A percentile compares a stretch with the other conserved stretches of the same genome.
Evolutionary conservation across 73 alveolate genomes (phyloP).

Genomic region (Strombidium stylifer): DNA sequence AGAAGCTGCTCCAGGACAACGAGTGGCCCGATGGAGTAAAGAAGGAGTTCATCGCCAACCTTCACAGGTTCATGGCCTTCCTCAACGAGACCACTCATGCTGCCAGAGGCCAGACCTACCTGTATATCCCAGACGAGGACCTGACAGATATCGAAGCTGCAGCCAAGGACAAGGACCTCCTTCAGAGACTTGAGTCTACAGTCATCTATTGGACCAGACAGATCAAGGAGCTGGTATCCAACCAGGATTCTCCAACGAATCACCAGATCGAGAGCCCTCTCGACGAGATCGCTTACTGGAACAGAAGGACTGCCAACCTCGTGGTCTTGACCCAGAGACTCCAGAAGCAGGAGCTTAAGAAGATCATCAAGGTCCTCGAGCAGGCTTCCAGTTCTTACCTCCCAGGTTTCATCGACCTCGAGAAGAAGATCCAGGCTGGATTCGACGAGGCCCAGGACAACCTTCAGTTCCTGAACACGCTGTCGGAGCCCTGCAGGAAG

Average conservation of each 20-base stretch:
- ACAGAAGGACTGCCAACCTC: constrained; percentile 76
- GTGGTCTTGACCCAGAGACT: constrained; percentile 70
- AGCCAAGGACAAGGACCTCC: constrained; percentile 96
- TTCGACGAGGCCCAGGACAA: constrained; percentile 84
- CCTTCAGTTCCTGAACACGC: constrained; percentile 71
- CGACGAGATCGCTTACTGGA: constrained; percentile 90
- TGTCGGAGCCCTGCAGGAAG: constrained; percentile 83
- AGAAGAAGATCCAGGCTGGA: constrained; percentile 79
- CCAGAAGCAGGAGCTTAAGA: constrained; percentile 83
- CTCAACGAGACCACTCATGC: constrained; percentile 92
- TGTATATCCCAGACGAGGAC: constrained; percentile 97
- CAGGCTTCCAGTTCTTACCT: constrained; percentile 83
- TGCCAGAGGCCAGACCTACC: constrained; percentile 89
- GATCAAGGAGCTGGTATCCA: constrained; percentile 95
- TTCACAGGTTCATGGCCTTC: constrained; percentile 97
- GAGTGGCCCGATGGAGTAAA: constrained; percentile 99
- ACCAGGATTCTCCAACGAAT: constrained; percentile 88
- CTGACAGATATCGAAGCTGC: constrained; percentile 93
- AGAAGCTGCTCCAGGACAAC: constrained; percentile 77
- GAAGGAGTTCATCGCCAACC: constrained; percentile 95
- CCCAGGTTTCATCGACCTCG: constrained; percentile 71
- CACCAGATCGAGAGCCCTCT: constrained; percentile 85
- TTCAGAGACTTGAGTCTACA: constrained; percentile 95
- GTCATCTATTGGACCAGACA: constrained; percentile 98
- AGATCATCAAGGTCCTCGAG: constrained; percentile 71